Percentiles rank a stretch among this genome's conserved stretches.
phyloP scores from a whole-genome alignment of 768 basidiomycete genomes.

The Pleurotus ostreatus region DNA sequence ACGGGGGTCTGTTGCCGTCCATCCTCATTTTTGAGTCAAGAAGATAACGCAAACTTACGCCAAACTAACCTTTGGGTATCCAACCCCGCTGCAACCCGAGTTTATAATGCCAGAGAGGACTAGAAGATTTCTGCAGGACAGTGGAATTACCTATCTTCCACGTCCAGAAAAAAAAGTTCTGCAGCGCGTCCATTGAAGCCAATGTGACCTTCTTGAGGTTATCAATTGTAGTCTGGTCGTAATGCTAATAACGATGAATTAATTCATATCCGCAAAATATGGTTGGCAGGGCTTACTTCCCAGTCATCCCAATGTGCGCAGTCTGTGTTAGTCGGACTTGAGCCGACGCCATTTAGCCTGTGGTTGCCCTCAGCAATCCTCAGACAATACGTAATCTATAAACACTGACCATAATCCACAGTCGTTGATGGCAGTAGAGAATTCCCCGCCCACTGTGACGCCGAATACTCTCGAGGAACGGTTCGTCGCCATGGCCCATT shows the following conservation, averaged over 20 bases:
- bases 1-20: constrained; percentile 32
- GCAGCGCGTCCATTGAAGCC: constrained; percentile 84
- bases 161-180: constrained; percentile 96
- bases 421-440: constrained; percentile 73
- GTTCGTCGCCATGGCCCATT: constrained; percentile 48
- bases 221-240: constrained; percentile 52
- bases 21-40: background rate
- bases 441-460: constrained; percentile 80
- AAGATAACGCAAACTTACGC: constrained; percentile 15
- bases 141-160: constrained; percentile 93
- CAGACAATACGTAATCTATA: too few relatives aligned
- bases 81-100: constrained; percentile 84
- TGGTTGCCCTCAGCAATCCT: too few relatives aligned
- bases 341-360: constrained; percentile 46
- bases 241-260: constrained; percentile 32
- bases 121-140: constrained; percentile 56
- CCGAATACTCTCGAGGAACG: constrained; percentile 72
- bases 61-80: constrained; percentile 67
- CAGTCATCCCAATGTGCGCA: constrained; percentile 42
- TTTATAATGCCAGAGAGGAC: constrained; percentile 85
- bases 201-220: constrained; percentile 63
- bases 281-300: constrained; percentile 26
- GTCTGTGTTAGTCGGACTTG: constrained; percentile 27
- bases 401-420: constrained; percentile 57
- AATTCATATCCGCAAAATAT: constrained; percentile 6